Percentiles rank a stretch among this genome's conserved stretches.
These are phyloP conservation scores for Blyttiomyces sp. DNA, from an alignment of 371 early-diverging fungal species.

Conservation along the genomic window DNA sequence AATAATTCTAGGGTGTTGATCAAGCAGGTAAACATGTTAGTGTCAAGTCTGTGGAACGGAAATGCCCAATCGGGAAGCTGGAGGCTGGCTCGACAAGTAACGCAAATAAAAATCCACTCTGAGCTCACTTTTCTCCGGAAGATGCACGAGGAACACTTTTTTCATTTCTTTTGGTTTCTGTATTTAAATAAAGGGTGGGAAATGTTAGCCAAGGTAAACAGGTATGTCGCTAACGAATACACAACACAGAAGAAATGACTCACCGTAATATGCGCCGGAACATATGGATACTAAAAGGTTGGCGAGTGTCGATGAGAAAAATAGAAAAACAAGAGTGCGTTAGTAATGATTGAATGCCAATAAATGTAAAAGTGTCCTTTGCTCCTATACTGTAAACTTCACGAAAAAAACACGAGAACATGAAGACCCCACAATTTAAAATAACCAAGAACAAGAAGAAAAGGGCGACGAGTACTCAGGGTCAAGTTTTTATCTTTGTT, in stretches of 20 bases:
- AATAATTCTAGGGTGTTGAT: constrained; percentile 60
- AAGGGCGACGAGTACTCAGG: too few relatives aligned
- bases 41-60: too few relatives aligned
- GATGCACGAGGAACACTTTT: constrained; percentile 65
- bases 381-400: too few relatives aligned
- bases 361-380: too few relatives aligned
- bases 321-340: background rate
- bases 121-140: constrained; percentile 68
- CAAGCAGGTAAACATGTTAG: too few relatives aligned
- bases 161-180: constrained; percentile 74
- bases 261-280: constrained; percentile 72
- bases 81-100: background rate
- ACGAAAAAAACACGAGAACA: too few relatives aligned
- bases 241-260: background rate
- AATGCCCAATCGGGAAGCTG: too few relatives aligned
- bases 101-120: constrained; percentile 2
- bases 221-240: background rate
- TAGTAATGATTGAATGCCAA: too few relatives aligned
- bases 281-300: constrained; percentile 70
- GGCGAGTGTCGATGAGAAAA: background rate
- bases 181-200: background rate
- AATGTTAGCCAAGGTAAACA: too few relatives aligned
- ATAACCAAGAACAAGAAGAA: too few relatives aligned
- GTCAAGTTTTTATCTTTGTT: too few relatives aligned
- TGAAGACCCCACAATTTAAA: too few relatives aligned